Evolutionary conservation across 257 asterid species (phyloP).

Genomic region (Lycium ferocissimum): DNA sequence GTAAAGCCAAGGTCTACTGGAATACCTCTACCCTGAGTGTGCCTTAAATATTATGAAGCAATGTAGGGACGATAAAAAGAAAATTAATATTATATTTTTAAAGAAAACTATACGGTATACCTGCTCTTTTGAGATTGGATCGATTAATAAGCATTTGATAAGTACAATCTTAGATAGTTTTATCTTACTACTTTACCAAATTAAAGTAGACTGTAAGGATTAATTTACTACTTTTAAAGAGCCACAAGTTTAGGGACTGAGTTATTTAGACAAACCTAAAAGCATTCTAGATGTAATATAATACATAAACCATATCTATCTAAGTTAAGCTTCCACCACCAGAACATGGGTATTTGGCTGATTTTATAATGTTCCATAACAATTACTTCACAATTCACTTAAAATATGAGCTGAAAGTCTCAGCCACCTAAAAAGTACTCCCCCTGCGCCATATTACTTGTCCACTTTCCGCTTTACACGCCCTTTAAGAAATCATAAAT

Average conservation of each 20-base stretch:
- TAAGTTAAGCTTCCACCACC: no score
- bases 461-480: no score
- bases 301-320: not conserved
- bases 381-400: not conserved
- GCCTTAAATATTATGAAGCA: not conserved
- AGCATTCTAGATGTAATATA: not conserved
- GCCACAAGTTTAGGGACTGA: not conserved
- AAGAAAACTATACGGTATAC: not conserved
- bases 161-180: not conserved
- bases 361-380: not conserved
- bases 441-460: no score
- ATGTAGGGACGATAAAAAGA: not conserved
- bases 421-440: not conserved
- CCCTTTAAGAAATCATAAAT: no score
- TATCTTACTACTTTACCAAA: not conserved
- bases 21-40: not conserved
- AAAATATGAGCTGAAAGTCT: not conserved
- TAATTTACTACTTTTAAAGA: not conserved
- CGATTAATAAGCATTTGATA: not conserved
- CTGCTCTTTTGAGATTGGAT: slow-evolving; percentile 4
- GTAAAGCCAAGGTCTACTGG: not conserved
- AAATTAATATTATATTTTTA: not conserved
- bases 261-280: not conserved
- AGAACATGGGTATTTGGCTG: no score
- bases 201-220: not conserved